Evolutionary conservation across 1,284 basidiomycete species (phyloP), one percentile per base, ranked within the genome.

Genomic region (Vanrija pseudolonga): DNA sequence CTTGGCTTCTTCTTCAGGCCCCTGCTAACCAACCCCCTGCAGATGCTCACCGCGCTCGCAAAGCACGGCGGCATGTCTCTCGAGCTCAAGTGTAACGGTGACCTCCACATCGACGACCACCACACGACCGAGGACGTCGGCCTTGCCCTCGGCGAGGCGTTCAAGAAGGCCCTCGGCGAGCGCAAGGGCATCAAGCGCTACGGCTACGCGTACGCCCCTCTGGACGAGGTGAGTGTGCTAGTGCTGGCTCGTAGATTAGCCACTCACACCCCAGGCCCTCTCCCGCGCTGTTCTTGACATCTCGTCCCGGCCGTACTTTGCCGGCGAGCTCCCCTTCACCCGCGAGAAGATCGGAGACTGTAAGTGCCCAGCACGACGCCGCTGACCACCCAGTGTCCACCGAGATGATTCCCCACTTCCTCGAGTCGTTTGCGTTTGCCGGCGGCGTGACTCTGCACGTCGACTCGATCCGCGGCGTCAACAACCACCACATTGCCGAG

Each of bases 91-190:
- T 98, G 93, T 77, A 85, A 89, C 67, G 96, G 96, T 47, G 96
- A 99, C 76, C 81, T 98, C 17, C 90, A 88, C 84, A 97, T 98
- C 60, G 96, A 99, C 77, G 96, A 99, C 78, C 96, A 99, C 75
- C 96, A 99, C 79, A 92, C 95, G 44, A 92, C 95, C 82, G 93
- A 97, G 83, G 94, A 97, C 77, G 89, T 85, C 72, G 92, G 93
- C 12, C 86, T 97, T 56, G 93, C 91, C 4, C 81, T 98, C 11
- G 94, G 94, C 14, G 85, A 87, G 22, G 95, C 92, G 17, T 98
- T 98, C 80, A 98, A 97, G 75, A 80, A 90, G 73, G 96, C 96
- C 17, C 80, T 99, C 36, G 95, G 96, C 28, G 92, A 96, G 78
- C 85, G 97, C 39, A 87, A 87, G 59, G 96, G 96, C 12, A 98